phyloP scores from a whole-genome alignment of 345 rosid species.

The Populus simonii region DNA sequence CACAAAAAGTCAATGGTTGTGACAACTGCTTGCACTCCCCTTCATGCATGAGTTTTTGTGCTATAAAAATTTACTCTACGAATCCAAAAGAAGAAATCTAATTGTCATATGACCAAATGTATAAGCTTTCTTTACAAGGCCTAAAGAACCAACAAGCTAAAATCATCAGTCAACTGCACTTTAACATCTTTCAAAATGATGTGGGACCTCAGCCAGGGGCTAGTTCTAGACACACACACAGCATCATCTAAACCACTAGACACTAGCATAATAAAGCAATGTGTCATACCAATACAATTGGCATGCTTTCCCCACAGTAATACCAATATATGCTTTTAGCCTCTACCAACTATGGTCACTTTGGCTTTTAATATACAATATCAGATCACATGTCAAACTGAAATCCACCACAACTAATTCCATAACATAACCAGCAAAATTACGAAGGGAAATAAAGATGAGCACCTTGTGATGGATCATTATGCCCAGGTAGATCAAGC shows the following conservation, averaged over 20 bases:
- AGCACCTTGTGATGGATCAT: slow-evolving; percentile 64
- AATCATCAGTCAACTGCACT: background rate
- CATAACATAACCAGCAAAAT: background rate
- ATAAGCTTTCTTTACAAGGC: background rate
- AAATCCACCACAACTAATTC: background rate
- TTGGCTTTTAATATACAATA: background rate
- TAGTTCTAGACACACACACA: background rate
- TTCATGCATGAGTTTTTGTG: background rate
- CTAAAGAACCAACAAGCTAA: background rate
- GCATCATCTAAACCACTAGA: background rate
- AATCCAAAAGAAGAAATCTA: background rate
- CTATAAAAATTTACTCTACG: background rate
- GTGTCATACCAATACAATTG: background rate
- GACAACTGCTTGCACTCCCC: background rate
- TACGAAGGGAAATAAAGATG: background rate
- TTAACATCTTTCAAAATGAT: background rate
- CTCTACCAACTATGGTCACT: background rate
- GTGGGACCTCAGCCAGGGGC: background rate
- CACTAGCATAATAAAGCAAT: background rate
- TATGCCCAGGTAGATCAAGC: slow-evolving; percentile 53
- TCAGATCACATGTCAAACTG: background rate
- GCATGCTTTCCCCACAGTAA: background rate
- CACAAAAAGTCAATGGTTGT: background rate
- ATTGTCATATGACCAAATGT: background rate
- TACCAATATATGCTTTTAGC: background rate